A percentile compares a stretch with the other conserved stretches of the same genome.
Conservation (phyloP, 495 filamentous ascomycete species). For the Podospora fimiseda region DNA sequence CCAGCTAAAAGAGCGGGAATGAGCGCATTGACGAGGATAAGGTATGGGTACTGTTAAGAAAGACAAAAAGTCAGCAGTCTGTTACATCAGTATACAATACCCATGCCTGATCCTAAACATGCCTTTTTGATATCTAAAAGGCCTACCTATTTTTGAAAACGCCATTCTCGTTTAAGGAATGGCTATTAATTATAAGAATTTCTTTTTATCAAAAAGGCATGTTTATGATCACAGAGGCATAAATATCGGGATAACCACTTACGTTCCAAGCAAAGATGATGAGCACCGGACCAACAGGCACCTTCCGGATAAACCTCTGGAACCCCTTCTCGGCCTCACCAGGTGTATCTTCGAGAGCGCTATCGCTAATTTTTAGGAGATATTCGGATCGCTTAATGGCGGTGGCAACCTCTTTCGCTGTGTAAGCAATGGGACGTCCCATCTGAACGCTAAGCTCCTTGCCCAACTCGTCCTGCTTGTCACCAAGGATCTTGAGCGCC, state of each 20-base stretch:
- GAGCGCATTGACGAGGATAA: slow-evolving; percentile 84
- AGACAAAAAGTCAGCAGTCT: slow-evolving; percentile 4
- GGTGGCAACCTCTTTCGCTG: slow-evolving; percentile 71
- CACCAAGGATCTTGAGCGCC: slow-evolving; percentile 59
- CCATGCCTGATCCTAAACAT: too few species aligned
- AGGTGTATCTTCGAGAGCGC: slow-evolving; percentile 63
- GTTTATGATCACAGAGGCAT: too few species aligned
- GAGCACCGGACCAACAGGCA: slow-evolving; percentile 75
- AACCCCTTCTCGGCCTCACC: slow-evolving; percentile 81
- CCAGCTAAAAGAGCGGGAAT: slow-evolving; percentile 83
- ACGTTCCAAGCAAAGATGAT: slow-evolving; percentile 95
- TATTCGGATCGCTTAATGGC: slow-evolving; percentile 76
- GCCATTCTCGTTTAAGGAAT: too few species aligned
- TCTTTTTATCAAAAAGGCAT: too few species aligned
- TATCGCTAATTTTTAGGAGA: slow-evolving; percentile 68
- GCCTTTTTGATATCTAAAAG: too few species aligned
- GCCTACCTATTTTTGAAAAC: too few species aligned
- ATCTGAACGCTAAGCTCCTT: slow-evolving; percentile 86
- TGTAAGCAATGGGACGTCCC: slow-evolving; percentile 85
- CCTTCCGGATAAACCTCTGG: slow-evolving; percentile 80
- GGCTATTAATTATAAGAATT: too few species aligned
- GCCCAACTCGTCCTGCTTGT: slow-evolving; percentile 72
- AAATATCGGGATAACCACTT: slow-evolving; percentile 35
- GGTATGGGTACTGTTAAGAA: slow-evolving; percentile 88
- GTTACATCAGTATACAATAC: neutral